phyloP scores from a whole-genome alignment of 2,329 filamentous ascomycete species.

The Claviceps arundinis region DNA sequence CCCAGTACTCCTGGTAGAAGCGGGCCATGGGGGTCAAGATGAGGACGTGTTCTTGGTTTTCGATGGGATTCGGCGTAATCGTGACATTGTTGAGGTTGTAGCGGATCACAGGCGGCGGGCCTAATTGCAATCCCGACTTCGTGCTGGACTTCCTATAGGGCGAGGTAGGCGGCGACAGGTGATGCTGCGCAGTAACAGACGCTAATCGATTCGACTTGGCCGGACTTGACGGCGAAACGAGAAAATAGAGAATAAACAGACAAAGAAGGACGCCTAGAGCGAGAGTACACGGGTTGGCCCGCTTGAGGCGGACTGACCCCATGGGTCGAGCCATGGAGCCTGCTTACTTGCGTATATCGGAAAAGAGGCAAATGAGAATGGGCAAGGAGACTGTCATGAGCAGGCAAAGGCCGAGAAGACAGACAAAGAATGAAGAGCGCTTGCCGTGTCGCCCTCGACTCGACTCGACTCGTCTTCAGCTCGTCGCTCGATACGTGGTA shows the following conservation, averaged over 20 bases:
- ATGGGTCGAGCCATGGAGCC: conserved; percentile 41
- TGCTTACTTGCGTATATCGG: not conserved
- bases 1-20: conserved; percentile 94
- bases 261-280: conserved; percentile 58
- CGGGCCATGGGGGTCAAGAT: conserved; percentile 85
- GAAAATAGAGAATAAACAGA: conserved; percentile 56
- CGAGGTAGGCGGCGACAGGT: conserved; percentile 29
- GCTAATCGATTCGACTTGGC: conserved; percentile 31
- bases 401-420: not conserved
- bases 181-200: conserved; percentile 31
- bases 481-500: conserved; percentile 3
- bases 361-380: not conserved
- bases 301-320: conserved; percentile 60
- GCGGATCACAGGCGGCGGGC: conserved; percentile 72
- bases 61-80: conserved; percentile 59
- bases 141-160: conserved; percentile 28
- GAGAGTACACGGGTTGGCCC: conserved; percentile 65
- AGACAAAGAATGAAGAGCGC: not conserved
- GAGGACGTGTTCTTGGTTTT: conserved; percentile 73
- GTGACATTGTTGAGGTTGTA: conserved; percentile 96
- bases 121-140: conserved; percentile 16
- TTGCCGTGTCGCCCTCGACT: not conserved
- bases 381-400: not conserved
- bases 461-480: not conserved
- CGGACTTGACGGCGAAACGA: conserved; percentile 40